A percentile compares a stretch with the other conserved stretches of the same genome.
phyloP scores from a whole-genome alignment of 768 basidiomycete species.

The Kwoniella newhampshirensis region DNA sequence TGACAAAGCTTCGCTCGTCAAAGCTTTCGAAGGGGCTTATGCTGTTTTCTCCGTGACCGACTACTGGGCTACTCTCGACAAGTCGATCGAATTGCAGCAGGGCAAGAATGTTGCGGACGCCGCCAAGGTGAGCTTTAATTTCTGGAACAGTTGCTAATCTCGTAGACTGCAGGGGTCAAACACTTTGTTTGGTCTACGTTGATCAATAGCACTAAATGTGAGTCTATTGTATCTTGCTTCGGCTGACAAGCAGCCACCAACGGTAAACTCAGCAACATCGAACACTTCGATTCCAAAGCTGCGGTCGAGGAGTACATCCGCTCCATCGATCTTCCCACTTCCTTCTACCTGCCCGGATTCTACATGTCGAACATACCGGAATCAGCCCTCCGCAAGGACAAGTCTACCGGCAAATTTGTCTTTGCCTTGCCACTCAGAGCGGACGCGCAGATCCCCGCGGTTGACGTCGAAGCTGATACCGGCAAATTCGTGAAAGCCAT shows the following conservation, averaged over 20 bases:
- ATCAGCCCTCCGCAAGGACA: constrained; percentile 10
- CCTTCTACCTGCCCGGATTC: constrained; percentile 25
- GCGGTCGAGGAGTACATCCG: constrained; percentile 20
- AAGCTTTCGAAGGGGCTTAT: constrained; percentile 39
- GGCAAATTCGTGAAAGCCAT: constrained; percentile 40
- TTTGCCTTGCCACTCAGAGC: constrained; percentile 23
- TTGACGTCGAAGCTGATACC: constrained; percentile 31
- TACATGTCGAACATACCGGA: constrained; percentile 30
- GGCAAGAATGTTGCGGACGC: constrained; percentile 34
- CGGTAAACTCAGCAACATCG: constrained; percentile 25
- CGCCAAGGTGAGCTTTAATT: constrained; percentile 36
- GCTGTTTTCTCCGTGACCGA: constrained; percentile 37
- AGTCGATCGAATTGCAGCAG: constrained; percentile 21
- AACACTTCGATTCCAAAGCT: constrained; percentile 38
- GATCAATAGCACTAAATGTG: constrained; percentile 19
- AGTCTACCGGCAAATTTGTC: constrained; percentile 20
- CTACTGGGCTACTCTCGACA: constrained; percentile 22
- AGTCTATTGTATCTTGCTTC: constrained; percentile 6
- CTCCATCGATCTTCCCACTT: constrained; percentile 20
- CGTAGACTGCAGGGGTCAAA: constrained; percentile 18
- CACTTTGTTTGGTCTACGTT: constrained; percentile 24
- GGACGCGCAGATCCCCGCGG: constrained; percentile 19
- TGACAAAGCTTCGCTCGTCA: constrained; percentile 21
- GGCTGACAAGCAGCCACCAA: constrained; percentile 20
- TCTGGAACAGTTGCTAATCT: not conserved